A percentile compares a stretch with the other conserved stretches of the same genome.
These are phyloP conservation scores for Komagataella populi DNA, from an alignment of 805 yeast genomes.

Conservation along the genomic window DNA sequence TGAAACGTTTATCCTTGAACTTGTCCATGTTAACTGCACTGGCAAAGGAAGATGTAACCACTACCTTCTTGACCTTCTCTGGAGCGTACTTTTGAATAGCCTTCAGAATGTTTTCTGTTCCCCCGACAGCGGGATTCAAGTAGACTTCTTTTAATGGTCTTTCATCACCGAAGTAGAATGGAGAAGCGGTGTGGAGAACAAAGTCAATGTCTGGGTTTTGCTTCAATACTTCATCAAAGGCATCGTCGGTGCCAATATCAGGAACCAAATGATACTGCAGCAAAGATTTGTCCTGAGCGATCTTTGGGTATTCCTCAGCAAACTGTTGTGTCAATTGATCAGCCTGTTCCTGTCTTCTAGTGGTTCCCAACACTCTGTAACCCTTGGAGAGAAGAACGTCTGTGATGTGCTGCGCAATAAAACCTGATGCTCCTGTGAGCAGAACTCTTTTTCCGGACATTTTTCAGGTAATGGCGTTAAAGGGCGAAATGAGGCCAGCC, in stretches of 20 bases:
- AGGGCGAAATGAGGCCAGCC: not conserved
- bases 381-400: slow-evolving; percentile 23
- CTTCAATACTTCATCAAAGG: slow-evolving; percentile 33
- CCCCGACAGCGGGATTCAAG: slow-evolving; percentile 41
- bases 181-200: slow-evolving; percentile 41
- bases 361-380: slow-evolving; percentile 38
- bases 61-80: slow-evolving; percentile 28
- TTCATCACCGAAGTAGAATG: slow-evolving; percentile 24
- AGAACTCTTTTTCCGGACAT: not conserved
- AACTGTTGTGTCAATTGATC: slow-evolving; percentile 20
- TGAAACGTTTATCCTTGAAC: slow-evolving; percentile 5
- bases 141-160: slow-evolving; percentile 33
- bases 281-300: slow-evolving; percentile 10
- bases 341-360: slow-evolving; percentile 30
- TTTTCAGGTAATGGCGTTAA: too few relatives aligned
- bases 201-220: slow-evolving; percentile 24
- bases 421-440: slow-evolving; percentile 40
- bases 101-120: slow-evolving; percentile 34
- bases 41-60: slow-evolving; percentile 41
- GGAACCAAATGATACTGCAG: slow-evolving; percentile 18
- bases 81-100: slow-evolving; percentile 30
- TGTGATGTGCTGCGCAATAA: slow-evolving; percentile 35
- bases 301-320: slow-evolving; percentile 7
- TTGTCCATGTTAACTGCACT: slow-evolving; percentile 20
- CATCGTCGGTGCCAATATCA: slow-evolving; percentile 17